Evolutionary conservation across 1,139 yeast species (phyloP).

Genomic region (Debaryomyces singareniensis): DNA sequence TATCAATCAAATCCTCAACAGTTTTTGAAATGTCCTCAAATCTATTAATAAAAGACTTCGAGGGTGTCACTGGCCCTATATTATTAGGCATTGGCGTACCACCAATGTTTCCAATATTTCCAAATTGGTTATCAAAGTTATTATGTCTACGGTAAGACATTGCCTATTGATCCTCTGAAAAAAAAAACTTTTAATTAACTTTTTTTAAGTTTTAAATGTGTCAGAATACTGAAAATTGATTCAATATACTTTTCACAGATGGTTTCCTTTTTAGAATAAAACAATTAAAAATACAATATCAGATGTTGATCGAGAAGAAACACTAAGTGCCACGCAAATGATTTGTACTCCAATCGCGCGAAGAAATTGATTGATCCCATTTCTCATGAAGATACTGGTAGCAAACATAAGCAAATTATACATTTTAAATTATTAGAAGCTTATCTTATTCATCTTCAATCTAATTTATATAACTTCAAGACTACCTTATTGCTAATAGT

Average conservation of each 20-base stretch:
- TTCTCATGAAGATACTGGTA: neutral
- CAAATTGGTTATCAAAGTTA: slow-evolving; percentile 27
- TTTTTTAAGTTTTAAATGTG: too few relatives aligned
- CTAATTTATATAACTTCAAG: too few relatives aligned
- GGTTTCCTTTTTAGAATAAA: too few relatives aligned
- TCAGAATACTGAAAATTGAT: too few relatives aligned
- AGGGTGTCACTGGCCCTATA: slow-evolving; percentile 20
- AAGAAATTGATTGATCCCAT: neutral
- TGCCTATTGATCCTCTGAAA: neutral
- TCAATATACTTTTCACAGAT: too few relatives aligned
- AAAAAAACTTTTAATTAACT: neutral
- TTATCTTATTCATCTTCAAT: neutral
- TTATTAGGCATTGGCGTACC: slow-evolving; percentile 13
- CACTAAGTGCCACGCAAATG: neutral
- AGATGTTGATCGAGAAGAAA: slow-evolving; percentile 1
- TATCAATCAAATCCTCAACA: slow-evolving; percentile 43
- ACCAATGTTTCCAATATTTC: slow-evolving; percentile 8
- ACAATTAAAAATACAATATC: too few relatives aligned
- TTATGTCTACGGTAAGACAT: slow-evolving; percentile 33
- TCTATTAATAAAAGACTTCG: slow-evolving; percentile 24
- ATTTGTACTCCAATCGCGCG: neutral
- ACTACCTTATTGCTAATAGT: too few relatives aligned
- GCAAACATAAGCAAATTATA: neutral
- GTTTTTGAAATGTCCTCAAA: slow-evolving; percentile 42
- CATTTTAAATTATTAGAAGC: neutral